phyloP scores from a whole-genome alignment of 208 protist genomes.

The Phytomonas sp. region DNA sequence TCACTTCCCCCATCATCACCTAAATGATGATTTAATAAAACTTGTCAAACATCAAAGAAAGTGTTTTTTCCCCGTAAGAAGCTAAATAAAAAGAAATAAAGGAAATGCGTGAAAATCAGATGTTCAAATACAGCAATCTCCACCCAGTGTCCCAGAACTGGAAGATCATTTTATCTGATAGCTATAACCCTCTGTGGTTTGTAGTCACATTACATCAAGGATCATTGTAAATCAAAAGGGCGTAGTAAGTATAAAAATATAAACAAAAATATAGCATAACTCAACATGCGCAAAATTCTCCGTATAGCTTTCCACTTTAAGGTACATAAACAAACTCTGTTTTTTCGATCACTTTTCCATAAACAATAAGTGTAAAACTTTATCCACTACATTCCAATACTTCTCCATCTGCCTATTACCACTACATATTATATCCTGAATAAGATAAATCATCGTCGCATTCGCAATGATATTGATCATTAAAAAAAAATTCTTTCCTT shows the following conservation, averaged over 20 bases:
- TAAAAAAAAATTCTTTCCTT: neutral
- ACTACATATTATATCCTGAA: conserved; percentile 1
- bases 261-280: neutral
- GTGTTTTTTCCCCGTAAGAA: neutral
- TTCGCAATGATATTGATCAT: neutral
- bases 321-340: neutral
- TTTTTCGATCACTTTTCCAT: conserved; percentile 3
- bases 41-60: conserved; percentile 15
- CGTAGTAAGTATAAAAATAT: neutral
- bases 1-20: conserved; percentile 3
- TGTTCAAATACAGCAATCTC: conserved; percentile 1
- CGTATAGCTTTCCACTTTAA: conserved; percentile 1
- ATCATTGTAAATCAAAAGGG: neutral
- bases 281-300: neutral
- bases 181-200: neutral
- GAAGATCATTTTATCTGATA: neutral
- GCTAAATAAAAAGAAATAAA: conserved; percentile 1
- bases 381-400: neutral
- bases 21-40: conserved; percentile 10
- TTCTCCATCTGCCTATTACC: neutral
- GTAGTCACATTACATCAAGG: neutral
- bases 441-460: neutral
- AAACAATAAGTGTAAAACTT: neutral
- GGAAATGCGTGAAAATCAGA: neutral
- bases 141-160: neutral